Conservation (phyloP, 768 basidiomycete species). For the Lepiota brunneoincarnata region DNA sequence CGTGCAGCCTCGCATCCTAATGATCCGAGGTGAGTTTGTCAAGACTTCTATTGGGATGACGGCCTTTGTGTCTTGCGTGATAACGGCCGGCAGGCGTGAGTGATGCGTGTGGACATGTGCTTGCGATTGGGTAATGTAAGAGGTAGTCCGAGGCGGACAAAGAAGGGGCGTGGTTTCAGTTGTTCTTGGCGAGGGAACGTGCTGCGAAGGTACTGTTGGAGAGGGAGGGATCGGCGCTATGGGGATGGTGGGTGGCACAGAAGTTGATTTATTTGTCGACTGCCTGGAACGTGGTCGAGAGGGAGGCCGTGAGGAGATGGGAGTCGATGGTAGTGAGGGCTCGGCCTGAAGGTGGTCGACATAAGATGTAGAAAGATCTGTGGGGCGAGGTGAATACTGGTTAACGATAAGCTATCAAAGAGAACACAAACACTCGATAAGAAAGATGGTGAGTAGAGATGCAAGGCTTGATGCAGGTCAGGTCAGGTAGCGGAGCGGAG, state of each 20-base stretch:
- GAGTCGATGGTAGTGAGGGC: slow-evolving; percentile 48
- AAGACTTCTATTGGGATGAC: slow-evolving; percentile 23
- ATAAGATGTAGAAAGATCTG: slow-evolving; percentile 74
- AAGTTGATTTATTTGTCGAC: slow-evolving; percentile 6
- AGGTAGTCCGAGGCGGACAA: neutral
- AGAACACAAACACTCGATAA: slow-evolving; percentile 68
- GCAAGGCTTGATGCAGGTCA: slow-evolving; percentile 39
- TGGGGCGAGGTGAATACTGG: slow-evolving; percentile 8
- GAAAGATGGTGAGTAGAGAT: slow-evolving; percentile 69
- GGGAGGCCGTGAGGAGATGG: slow-evolving; percentile 22
- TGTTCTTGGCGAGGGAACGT: neutral
- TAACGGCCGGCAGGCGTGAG: slow-evolving; percentile 9
- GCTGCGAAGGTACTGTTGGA: slow-evolving; percentile 8
- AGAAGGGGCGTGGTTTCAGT: slow-evolving; percentile 10
- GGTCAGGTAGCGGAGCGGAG: neutral
- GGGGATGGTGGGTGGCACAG: neutral
- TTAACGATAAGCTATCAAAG: neutral
- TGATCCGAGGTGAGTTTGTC: slow-evolving; percentile 28
- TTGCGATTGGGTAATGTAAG: neutral
- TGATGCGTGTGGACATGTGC: slow-evolving; percentile 9
- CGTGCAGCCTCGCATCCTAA: slow-evolving; percentile 17
- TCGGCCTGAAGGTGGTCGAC: slow-evolving; percentile 70
- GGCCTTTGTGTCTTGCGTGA: slow-evolving; percentile 11
- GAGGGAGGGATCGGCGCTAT: slow-evolving; percentile 10
- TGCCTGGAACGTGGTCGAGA: slow-evolving; percentile 18